Evolutionary conservation across 208 protist genomes (phyloP), one percentile per base, ranked within the genome.

Genomic region (Novymonas esmeraldas): DNA sequence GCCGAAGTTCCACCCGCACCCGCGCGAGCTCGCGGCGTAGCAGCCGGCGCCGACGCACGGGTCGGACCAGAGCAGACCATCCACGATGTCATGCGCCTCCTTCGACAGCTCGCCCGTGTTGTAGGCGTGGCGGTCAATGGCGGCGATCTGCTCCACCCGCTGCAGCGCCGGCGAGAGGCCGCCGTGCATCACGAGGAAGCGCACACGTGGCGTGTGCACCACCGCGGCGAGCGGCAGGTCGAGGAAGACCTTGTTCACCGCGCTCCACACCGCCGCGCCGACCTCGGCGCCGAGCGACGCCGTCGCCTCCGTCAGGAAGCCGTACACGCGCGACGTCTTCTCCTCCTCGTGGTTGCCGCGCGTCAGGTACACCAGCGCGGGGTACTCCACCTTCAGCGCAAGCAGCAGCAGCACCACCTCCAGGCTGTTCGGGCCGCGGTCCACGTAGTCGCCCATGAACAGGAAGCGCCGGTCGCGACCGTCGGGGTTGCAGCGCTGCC

Each of bases 391-490:
- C 68, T 94, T 94, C 34, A 95, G 79, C n/a, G 87, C 88, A 22
- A 94, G 65, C 36, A 94, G 97, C 85, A 85, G 80, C 68, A 85
- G 68, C 51, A 79, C 73, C 42, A 81, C 70, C 71, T 85, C 76
- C 31, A 82, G 52, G 62, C 80, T 85, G 56, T 82, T 57, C 36
- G 80, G 76, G 44, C 80, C 80, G 42, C 80, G 75, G 71, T 99
- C 98, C n/a, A 99, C 98, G 76, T 99, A 99, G 76, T 99, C 98
- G 18, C 98, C 99, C 18, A 99, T 85, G 85, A 99, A 99, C 26
- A 99, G 85, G 60, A 92, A 91, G 55, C 58, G 76, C 33, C 76
- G 31, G 57, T 73, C 58, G 28, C 62, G 48, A 5, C 68, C 63
- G n/a, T 63, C 48, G 0, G 54, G 51, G 63, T 71, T 71, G 60